phyloP scores from a whole-genome alignment of 495 filamentous ascomycete species.

The Rusavskia elegans region DNA sequence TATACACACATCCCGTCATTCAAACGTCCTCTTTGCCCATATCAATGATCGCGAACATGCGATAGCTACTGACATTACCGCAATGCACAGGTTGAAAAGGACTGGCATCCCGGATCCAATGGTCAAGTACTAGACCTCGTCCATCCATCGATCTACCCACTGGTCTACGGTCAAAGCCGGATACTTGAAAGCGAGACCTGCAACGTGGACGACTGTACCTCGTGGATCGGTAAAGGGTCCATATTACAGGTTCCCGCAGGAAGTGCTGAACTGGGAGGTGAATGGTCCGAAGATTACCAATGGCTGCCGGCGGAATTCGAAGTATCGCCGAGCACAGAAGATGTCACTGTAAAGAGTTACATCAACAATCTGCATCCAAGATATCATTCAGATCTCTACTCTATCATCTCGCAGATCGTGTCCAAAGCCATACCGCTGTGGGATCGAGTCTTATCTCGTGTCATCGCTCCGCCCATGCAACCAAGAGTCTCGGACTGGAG shows the following conservation, averaged over 20 bases:
- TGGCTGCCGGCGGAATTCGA: conserved; percentile 43
- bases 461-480: conserved; percentile 4
- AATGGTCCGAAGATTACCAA: conserved; percentile 28
- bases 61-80: not conserved
- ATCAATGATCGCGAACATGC: not conserved
- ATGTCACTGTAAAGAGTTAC: conserved; percentile 24
- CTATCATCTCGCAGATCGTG: conserved; percentile 33
- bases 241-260: conserved; percentile 7
- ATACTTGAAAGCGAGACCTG: conserved; percentile 25
- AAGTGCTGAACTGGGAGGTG: not conserved
- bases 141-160: conserved; percentile 44
- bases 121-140: conserved; percentile 42
- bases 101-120: conserved; percentile 43
- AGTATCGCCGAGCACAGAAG: conserved; percentile 16
- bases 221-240: conserved; percentile 25
- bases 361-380: conserved; percentile 47
- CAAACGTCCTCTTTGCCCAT: too few relatives aligned
- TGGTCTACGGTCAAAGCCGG: conserved; percentile 36
- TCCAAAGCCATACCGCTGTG: conserved; percentile 34
- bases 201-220: conserved; percentile 25
- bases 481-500: not conserved
- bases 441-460: conserved; percentile 23
- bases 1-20: not conserved
- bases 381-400: conserved; percentile 31
- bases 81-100: conserved; percentile 19